Conservation (phyloP, 2,329 filamentous ascomycete species). For the Hirsutella thompsonii region DNA sequence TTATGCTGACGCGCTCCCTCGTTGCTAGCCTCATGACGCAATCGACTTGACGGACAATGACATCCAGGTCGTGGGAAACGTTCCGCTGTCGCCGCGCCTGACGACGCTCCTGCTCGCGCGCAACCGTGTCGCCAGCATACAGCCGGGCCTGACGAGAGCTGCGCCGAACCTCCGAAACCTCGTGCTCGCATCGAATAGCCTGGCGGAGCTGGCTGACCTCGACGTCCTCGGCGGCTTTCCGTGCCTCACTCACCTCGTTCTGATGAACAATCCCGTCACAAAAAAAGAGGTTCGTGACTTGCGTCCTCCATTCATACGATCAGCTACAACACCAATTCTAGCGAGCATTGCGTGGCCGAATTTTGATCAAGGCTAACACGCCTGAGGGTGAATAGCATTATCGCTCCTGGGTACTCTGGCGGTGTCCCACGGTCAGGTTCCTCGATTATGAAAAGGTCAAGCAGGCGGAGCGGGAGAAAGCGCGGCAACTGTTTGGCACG, state of each 20-base stretch:
- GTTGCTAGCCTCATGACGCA: slow-evolving; percentile 92
- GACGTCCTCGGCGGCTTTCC: slow-evolving; percentile 62
- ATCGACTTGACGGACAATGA: slow-evolving; percentile 99
- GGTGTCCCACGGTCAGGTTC: slow-evolving; percentile 73
- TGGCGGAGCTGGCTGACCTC: slow-evolving; percentile 75
- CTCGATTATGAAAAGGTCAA: slow-evolving; percentile 90
- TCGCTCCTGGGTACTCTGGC: slow-evolving; percentile 82
- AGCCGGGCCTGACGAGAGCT: slow-evolving; percentile 58
- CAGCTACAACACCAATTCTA: too few relatives aligned
- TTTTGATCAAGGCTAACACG: slow-evolving; percentile 1
- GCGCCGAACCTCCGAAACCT: slow-evolving; percentile 74
- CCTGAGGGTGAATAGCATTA: slow-evolving; percentile 51
- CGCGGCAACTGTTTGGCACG: slow-evolving; percentile 74
- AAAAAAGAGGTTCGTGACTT: slow-evolving; percentile 67
- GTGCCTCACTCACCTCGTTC: slow-evolving; percentile 63
- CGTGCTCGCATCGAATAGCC: slow-evolving; percentile 70
- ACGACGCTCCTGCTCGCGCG: slow-evolving; percentile 78
- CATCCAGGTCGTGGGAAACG: slow-evolving; percentile 79
- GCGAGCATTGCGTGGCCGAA: neutral
- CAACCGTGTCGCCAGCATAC: slow-evolving; percentile 76
- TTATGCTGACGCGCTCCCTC: too few relatives aligned
- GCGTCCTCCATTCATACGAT: too few relatives aligned
- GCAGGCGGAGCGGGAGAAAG: slow-evolving; percentile 65
- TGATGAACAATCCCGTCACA: slow-evolving; percentile 80
- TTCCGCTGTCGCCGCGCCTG: slow-evolving; percentile 80